These are phyloP conservation scores for Entamoeba dispar DNA, from an alignment of 208 protist genomes.

Conservation along the genomic window DNA sequence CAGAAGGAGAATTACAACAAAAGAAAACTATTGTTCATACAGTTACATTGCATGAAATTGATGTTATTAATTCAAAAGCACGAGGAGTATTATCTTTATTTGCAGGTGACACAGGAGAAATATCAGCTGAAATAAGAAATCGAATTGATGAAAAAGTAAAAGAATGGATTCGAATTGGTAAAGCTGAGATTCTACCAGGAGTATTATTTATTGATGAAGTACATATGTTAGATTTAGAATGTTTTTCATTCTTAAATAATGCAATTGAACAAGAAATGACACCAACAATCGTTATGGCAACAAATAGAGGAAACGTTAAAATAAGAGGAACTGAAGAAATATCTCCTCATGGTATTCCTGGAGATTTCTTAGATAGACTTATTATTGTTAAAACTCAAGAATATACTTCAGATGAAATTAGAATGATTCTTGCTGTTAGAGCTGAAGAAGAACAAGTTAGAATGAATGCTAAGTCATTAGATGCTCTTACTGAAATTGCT, in stretches of 20 bases:
- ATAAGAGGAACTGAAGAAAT: constrained; percentile 92
- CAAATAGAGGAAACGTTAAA: constrained; percentile 88
- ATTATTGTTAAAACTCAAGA: constrained; percentile 85
- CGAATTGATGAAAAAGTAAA: constrained; percentile 94
- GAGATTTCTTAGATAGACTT: constrained; percentile 85
- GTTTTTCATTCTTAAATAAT: constrained; percentile 98
- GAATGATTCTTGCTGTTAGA: constrained; percentile 78
- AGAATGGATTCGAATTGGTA: constrained; percentile 97
- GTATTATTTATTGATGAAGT: constrained; percentile 56
- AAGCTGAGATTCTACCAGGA: constrained; percentile 92
- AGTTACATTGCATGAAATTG: constrained; percentile 96
- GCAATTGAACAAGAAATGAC: constrained; percentile 88
- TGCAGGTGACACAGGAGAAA: constrained; percentile 96
- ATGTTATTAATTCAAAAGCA: constrained; percentile 92
- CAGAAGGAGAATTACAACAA: constrained; percentile 94
- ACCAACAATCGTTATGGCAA: constrained; percentile 93
- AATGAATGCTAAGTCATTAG: constrained; percentile 73
- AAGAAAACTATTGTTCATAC: constrained; percentile 95
- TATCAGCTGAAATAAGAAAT: constrained; percentile 93
- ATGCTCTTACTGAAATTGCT: constrained; percentile 74
- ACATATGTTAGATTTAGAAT: constrained; percentile 98
- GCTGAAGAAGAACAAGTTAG: constrained; percentile 94
- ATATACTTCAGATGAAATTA: constrained; percentile 55
- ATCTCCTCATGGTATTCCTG: constrained; percentile 88
- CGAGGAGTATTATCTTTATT: constrained; percentile 95